Evolutionary conservation across 169 alveolate species (phyloP).

Genomic region (Cryptosporidium bovis): DNA sequence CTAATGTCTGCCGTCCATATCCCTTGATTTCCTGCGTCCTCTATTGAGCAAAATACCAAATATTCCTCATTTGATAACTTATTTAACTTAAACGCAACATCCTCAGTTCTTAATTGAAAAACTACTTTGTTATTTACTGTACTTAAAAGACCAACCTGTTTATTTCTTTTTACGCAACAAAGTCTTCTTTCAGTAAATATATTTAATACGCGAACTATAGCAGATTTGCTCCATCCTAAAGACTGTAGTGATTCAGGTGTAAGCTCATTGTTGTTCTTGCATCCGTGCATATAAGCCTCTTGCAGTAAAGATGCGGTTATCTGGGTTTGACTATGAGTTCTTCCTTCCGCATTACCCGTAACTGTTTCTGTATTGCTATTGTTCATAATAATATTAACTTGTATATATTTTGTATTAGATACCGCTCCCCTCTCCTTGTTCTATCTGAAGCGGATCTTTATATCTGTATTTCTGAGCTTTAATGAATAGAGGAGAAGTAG

Average conservation of each 20-base stretch:
- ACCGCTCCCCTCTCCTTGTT: not conserved
- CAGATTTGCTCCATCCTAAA: constrained; percentile 61
- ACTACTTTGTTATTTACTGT: constrained; percentile 58
- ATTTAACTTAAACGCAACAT: constrained; percentile 83
- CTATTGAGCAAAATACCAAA: constrained; percentile 88
- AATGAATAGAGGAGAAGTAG: not conserved
- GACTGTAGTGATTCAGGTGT: constrained; percentile 62
- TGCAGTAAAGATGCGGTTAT: constrained; percentile 55
- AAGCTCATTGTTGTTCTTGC: constrained; percentile 63
- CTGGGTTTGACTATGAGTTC: not conserved
- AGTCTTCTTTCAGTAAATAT: constrained; percentile 79
- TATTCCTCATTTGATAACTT: constrained; percentile 87
- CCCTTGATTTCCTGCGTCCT: constrained; percentile 90
- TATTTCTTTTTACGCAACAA: constrained; percentile 77
- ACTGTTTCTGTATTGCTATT: too few species aligned
- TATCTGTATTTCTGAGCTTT: too few species aligned
- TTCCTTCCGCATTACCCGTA: too few species aligned
- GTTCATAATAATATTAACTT: too few species aligned
- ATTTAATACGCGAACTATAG: constrained; percentile 76
- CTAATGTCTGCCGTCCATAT: constrained; percentile 93
- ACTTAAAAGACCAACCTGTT: constrained; percentile 14
- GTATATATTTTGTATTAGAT: not conserved
- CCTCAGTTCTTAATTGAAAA: constrained; percentile 83
- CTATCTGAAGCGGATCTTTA: not conserved
- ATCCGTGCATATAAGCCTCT: constrained; percentile 71